A percentile compares a stretch with the other conserved stretches of the same genome.
phyloP scores from a whole-genome alignment of 768 basidiomycete genomes.

The Boletus sp. region DNA sequence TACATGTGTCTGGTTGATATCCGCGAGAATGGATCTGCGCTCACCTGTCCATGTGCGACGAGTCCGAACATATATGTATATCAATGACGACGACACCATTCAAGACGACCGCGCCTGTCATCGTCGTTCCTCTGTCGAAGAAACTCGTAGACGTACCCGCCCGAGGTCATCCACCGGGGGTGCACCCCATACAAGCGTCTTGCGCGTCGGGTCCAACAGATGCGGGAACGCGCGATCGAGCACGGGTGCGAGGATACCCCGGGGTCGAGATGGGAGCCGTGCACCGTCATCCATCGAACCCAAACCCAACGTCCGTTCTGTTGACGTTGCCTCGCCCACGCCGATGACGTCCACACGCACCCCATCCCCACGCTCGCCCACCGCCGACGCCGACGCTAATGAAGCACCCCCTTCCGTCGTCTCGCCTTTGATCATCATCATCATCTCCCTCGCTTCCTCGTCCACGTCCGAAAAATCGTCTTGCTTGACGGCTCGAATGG shows the following conservation, averaged over 20 bases:
- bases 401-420: too few relatives aligned
- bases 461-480: slow-evolving; percentile 89
- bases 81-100: not conserved
- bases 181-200: slow-evolving; percentile 72
- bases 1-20: slow-evolving; percentile 1
- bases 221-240: slow-evolving; percentile 47
- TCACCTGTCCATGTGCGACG: not conserved
- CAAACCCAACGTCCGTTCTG: not conserved
- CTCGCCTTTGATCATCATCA: slow-evolving; percentile 38
- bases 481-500: slow-evolving; percentile 91
- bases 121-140: not conserved
- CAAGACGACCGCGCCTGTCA: not conserved
- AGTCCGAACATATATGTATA: too few relatives aligned
- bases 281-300: not conserved
- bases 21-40: not conserved
- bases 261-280: slow-evolving; percentile 18
- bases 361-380: not conserved
- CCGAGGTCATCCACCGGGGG: slow-evolving; percentile 66
- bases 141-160: slow-evolving; percentile 30
- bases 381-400: too few relatives aligned
- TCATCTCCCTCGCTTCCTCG: slow-evolving; percentile 66
- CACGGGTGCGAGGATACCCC: slow-evolving; percentile 46
- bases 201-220: slow-evolving; percentile 57
- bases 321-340: too few relatives aligned
- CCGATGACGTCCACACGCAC: not conserved